Evolutionary conservation across 345 rosid species (phyloP), one percentile per base, ranked within the genome.

Genomic region (Populus euphratica): DNA sequence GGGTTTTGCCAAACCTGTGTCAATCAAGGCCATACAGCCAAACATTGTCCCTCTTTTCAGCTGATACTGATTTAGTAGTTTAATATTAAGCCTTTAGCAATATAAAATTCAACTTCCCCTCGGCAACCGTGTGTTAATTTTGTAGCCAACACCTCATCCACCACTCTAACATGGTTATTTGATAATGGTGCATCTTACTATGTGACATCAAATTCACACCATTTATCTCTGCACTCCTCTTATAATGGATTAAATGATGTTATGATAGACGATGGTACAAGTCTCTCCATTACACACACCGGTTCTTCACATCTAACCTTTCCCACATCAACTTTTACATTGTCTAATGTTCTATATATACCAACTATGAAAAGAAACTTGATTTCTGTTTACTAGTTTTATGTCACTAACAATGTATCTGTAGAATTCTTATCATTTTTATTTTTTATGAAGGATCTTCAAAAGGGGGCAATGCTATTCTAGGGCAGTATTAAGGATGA

Each of bases 11-110:
- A 39, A 39, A 39, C 8, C 0, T 39, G 10, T 39, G 9, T 2
- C 43, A 39, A 8, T 7, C 43, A 39, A 1, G 43, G 43, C 1
- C 43, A 39, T 1, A 39, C 10, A 39, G 1, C 11, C 8, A 39
- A 38, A 39, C 8, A 10, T 1, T 39, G 2, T 8, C 43, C 43
- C 0, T 39, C 2, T 1, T 39, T 8, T 39, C 11, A 39, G 9
- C 0, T 39, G 0, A 2, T 39, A 2, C 43, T 11, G 2, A 39
- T 8, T 8, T 1, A 39, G 0, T 4, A 10, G 11, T 8, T 11
- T 0, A 39, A 39, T 10, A 39, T 0, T 8, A 0, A 8, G 0
- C 2, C 2, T 8, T 8, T 10, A 0, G 2, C 43, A 8, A 20
- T 0, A 69, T 7, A 25, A 25, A 25, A 25, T 25, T 23, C 47